phyloP scores from a whole-genome alignment of 83 land plant genomes.

The Picea mariana region DNA sequence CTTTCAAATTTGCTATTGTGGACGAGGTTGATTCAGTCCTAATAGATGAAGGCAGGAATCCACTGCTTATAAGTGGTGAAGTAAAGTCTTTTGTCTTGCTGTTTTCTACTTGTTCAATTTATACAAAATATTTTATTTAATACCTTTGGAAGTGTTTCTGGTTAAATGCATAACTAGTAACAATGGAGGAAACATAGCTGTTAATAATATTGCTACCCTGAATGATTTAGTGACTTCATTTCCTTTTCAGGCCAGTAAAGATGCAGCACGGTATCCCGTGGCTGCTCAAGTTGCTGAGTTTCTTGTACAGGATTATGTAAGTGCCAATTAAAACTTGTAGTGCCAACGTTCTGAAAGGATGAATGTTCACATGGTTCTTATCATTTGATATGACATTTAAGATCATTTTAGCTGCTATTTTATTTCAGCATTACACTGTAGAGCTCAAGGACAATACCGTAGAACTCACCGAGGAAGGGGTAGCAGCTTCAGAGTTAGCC shows the following conservation, averaged over 20 bases:
- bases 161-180: background rate
- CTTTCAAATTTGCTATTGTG: slow-evolving; percentile 88
- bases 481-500: slow-evolving; percentile 89
- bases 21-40: slow-evolving; percentile 98
- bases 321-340: slow-evolving; percentile 18
- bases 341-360: background rate
- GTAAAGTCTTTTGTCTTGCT: slow-evolving; percentile 30
- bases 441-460: slow-evolving; percentile 84
- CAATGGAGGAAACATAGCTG: background rate
- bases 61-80: slow-evolving; percentile 92
- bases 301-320: slow-evolving; percentile 71
- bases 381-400: background rate
- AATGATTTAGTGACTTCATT: background rate
- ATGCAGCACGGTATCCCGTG: slow-evolving; percentile 97
- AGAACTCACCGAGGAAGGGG: slow-evolving; percentile 96
- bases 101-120: slow-evolving; percentile 6
- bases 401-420: background rate
- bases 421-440: slow-evolving; percentile 84
- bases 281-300: slow-evolving; percentile 94
- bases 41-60: slow-evolving; percentile 98
- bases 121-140: background rate
- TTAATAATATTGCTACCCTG: background rate
- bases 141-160: background rate
- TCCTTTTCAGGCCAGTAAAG: slow-evolving; percentile 67
- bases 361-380: background rate